phyloP scores from a whole-genome alignment of 768 basidiomycete species.

The Tremella fuciformis region DNA sequence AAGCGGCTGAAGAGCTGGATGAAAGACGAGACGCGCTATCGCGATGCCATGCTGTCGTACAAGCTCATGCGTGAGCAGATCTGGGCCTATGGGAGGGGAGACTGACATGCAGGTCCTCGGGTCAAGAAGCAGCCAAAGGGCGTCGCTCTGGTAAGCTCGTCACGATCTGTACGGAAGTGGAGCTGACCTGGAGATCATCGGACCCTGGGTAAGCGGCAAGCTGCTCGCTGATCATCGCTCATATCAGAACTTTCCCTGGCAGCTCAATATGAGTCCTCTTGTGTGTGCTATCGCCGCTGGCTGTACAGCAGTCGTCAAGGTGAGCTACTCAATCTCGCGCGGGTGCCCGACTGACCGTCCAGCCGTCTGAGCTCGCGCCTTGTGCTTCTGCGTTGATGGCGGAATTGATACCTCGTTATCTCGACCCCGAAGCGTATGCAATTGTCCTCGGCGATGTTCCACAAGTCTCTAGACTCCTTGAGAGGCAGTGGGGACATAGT shows the following conservation, averaged over 20 bases:
- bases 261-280: constrained; percentile 43
- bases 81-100: neutral
- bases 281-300: constrained; percentile 51
- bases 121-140: constrained; percentile 51
- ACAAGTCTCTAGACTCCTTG: constrained; percentile 41
- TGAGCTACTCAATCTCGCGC: constrained; percentile 10
- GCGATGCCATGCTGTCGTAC: constrained; percentile 44
- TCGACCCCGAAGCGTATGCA: constrained; percentile 44
- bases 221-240: neutral
- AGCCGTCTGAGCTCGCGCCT: constrained; percentile 50
- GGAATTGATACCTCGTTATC: constrained; percentile 41
- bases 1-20: constrained; percentile 45
- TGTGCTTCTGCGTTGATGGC: constrained; percentile 40
- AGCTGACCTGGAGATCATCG: constrained; percentile 32
- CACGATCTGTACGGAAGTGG: neutral
- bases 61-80: constrained; percentile 40
- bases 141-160: constrained; percentile 32
- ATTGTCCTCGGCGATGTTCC: constrained; percentile 45
- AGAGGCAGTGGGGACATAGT: constrained; percentile 51
- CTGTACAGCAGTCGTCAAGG: constrained; percentile 50
- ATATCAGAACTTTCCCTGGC: constrained; percentile 47
- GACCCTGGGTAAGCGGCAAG: constrained; percentile 41
- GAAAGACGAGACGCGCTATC: constrained; percentile 39
- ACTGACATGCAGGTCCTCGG: constrained; percentile 25
- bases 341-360: neutral